Evolutionary conservation across 306 rosid genomes (phyloP).

Genomic region (Fragaria vesca): DNA sequence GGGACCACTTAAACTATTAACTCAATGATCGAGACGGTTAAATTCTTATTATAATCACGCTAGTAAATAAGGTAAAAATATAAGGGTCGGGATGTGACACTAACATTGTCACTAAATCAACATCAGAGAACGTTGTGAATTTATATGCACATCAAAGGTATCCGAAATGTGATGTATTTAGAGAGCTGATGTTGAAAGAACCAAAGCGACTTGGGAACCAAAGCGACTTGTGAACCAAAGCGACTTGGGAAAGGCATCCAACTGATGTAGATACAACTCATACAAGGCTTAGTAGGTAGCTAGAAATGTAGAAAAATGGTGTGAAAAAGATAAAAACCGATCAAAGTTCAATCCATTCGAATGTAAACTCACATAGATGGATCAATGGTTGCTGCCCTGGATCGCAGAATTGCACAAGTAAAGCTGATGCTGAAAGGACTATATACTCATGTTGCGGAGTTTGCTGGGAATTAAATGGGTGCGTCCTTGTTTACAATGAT

Average conservation of each 20-base stretch:
- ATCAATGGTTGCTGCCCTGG: background rate
- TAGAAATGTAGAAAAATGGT: background rate
- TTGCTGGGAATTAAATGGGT: background rate
- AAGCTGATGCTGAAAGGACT: slow-evolving; percentile 1
- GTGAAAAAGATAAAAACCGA: background rate
- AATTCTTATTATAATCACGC: too few relatives aligned
- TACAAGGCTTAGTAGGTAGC: background rate
- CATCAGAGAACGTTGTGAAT: background rate
- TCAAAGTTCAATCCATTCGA: background rate
- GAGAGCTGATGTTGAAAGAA: background rate
- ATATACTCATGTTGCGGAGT: background rate
- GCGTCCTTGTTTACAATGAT: background rate
- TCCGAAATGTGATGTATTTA: background rate
- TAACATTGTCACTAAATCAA: background rate
- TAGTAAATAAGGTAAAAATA: too few relatives aligned
- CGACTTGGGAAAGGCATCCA: background rate
- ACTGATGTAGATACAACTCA: background rate
- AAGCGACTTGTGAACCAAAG: background rate
- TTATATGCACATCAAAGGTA: background rate
- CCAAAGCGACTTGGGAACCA: background rate
- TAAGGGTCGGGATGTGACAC: too few relatives aligned
- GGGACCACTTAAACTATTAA: too few relatives aligned
- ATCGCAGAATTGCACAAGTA: background rate
- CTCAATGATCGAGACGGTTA: too few relatives aligned
- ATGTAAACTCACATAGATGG: background rate